Evolutionary conservation across 306 rosid species (phyloP), one percentile per base, ranked within the genome.

Genomic region (Canavalia ensiformis): DNA sequence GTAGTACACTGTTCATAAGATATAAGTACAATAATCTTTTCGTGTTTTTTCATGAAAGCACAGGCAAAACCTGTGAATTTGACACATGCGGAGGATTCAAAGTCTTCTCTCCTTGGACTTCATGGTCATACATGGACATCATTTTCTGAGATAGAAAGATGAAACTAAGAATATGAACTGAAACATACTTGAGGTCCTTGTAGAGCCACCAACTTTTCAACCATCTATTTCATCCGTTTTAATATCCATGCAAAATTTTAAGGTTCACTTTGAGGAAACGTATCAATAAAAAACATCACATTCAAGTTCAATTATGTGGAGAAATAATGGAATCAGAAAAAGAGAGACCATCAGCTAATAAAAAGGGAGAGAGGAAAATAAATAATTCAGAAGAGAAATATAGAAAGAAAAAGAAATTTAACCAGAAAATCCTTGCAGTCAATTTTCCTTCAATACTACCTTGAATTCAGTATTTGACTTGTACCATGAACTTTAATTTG

Each of bases 61-160:
- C 84, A 62, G 75, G 76, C 13, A 68, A 78, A 78, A 81, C 86
- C 79, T 81, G 92, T 87, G 89, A 87, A 50, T 78, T 78, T 55
- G 84, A 47, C 25, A 56, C 49, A 41, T 65, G 11, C 5, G 50
- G 8, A 8, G 71, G 58, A 72, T 47, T 84, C 57, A 57, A 83
- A 78, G 81, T 81, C 83, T 10, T 81, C 29, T 55, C 49, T 54
- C 49, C 64, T 77, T 80, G 78, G 83, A 76, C 86, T 76, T 77
- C 59, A 75, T 68, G 45, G 58, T 72, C 57, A 80, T 51, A 28
- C 59, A 55, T 86, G 82, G 77, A 28, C 71, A 46, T 56, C 2
- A 51, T 37, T 57, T 79, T 68, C n/a, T 75, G 47, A 42, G 33
- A 39, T 39, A 8, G 51, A 76, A 71, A 33, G 37, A 34, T 44